These are phyloP conservation scores for Hypoxylon sp. DNA, from an alignment of 2,329 filamentous ascomycete species.

Conservation along the genomic window DNA sequence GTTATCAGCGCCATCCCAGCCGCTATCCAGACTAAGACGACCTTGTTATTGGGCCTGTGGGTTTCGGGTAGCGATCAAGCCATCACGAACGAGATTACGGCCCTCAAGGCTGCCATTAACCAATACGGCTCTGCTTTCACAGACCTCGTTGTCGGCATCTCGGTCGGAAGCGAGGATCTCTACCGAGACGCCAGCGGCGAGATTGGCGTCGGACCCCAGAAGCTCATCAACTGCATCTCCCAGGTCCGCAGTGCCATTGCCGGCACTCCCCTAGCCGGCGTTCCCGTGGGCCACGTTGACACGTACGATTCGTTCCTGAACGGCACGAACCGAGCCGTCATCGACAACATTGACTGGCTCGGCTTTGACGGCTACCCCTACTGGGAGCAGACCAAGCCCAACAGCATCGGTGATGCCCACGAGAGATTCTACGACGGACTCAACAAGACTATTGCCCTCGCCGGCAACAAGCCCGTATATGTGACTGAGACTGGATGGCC, in stretches of 20 bases:
- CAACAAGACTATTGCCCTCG: slow-evolving; percentile 58
- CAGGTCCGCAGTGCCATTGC: slow-evolving; percentile 67
- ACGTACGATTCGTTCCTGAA: slow-evolving; percentile 70
- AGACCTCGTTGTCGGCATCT: slow-evolving; percentile 67
- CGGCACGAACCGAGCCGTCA: slow-evolving; percentile 64
- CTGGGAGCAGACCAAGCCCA: slow-evolving; percentile 62
- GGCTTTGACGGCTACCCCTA: slow-evolving; percentile 70
- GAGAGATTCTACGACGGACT: slow-evolving; percentile 60
- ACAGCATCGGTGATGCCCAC: slow-evolving; percentile 61
- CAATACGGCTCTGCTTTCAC: slow-evolving; percentile 60
- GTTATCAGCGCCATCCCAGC: slow-evolving; percentile 79
- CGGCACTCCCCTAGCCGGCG: slow-evolving; percentile 53
- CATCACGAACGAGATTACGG: slow-evolving; percentile 65
- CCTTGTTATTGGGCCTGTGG: slow-evolving; percentile 70
- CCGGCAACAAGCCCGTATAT: slow-evolving; percentile 61
- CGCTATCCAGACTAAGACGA: slow-evolving; percentile 64
- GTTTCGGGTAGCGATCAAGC: slow-evolving; percentile 55
- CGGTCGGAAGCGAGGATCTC: slow-evolving; percentile 70
- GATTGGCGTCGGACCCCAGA: slow-evolving; percentile 57
- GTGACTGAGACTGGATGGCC: slow-evolving; percentile 73
- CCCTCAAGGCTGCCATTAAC: slow-evolving; percentile 64
- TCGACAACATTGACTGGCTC: slow-evolving; percentile 67
- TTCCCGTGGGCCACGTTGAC: slow-evolving; percentile 69
- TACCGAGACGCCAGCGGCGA: slow-evolving; percentile 64
- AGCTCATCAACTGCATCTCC: slow-evolving; percentile 70